These are phyloP conservation scores for Globisporangium viniferum DNA, from an alignment of 352 stramenopile species.

Conservation along the genomic window DNA sequence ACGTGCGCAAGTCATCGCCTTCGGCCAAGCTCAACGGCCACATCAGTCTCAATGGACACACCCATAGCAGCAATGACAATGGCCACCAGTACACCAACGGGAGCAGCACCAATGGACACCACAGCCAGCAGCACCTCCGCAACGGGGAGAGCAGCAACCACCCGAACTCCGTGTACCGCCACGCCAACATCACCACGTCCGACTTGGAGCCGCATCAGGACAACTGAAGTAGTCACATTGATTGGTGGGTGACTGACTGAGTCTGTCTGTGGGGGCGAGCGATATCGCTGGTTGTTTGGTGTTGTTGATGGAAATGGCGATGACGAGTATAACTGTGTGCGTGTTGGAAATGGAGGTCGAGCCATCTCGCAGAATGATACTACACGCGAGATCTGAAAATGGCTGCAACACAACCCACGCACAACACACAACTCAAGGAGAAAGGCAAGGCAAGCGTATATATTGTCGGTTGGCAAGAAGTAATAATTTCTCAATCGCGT, in stretches of 20 bases:
- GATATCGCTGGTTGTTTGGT: neutral
- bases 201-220: neutral
- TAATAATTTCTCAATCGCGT: neutral
- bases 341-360: neutral
- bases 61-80: conserved; percentile 2
- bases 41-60: neutral
- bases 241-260: neutral
- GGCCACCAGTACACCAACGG: neutral
- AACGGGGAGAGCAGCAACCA: conserved; percentile 40
- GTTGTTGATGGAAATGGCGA: neutral
- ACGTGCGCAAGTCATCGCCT: conserved; percentile 29
- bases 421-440: neutral
- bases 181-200: conserved; percentile 16
- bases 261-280: neutral
- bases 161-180: conserved; percentile 49
- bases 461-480: neutral
- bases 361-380: neutral
- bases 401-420: neutral
- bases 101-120: conserved; percentile 7
- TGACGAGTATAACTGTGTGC: neutral
- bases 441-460: neutral
- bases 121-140: conserved; percentile 20
- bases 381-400: neutral
- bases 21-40: conserved; percentile 10
- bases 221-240: neutral